These are phyloP conservation scores for Coleophoma crateriformis DNA, from an alignment of 2,329 filamentous ascomycete species.

Conservation along the genomic window DNA sequence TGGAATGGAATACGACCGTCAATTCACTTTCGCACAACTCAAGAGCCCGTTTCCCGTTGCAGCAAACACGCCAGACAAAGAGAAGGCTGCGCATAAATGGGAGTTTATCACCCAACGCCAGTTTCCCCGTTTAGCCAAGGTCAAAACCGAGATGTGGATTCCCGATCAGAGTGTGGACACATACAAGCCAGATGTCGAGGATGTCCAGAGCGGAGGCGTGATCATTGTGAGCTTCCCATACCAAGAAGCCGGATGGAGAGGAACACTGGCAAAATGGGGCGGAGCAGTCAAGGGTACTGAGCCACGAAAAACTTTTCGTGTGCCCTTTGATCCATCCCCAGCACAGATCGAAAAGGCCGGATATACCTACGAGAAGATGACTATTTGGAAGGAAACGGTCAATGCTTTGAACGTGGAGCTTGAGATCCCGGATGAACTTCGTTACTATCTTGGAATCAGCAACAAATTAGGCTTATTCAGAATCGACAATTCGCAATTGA, in stretches of 20 bases:
- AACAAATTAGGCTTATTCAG: conserved; percentile 65
- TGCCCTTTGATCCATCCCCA: conserved; percentile 58
- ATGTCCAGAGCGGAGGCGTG: conserved; percentile 50
- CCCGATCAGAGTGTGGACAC: conserved; percentile 54
- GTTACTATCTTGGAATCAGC: conserved; percentile 60
- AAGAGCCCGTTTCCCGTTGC: conserved; percentile 41
- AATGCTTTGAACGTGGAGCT: conserved; percentile 49
- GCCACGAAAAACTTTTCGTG: conserved; percentile 57
- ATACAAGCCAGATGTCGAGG: conserved; percentile 41
- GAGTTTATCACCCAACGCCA: conserved; percentile 66
- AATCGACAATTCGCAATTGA: conserved; percentile 49
- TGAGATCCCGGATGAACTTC: conserved; percentile 57
- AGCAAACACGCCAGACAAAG: conserved; percentile 26
- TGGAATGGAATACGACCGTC: conserved; percentile 73
- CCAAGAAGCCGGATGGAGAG: conserved; percentile 42
- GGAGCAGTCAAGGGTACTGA: conserved; percentile 46
- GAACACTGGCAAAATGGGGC: conserved; percentile 36
- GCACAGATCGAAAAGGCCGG: conserved; percentile 51
- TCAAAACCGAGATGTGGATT: conserved; percentile 64
- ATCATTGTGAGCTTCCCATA: conserved; percentile 64
- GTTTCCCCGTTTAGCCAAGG: conserved; percentile 64
- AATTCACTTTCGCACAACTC: conserved; percentile 76
- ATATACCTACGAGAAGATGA: conserved; percentile 56
- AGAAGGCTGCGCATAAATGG: conserved; percentile 49
- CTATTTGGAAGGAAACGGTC: conserved; percentile 57